phyloP scores from a whole-genome alignment of 371 early-diverging fungal genomes.

The Polyrhizophydium stewartii region DNA sequence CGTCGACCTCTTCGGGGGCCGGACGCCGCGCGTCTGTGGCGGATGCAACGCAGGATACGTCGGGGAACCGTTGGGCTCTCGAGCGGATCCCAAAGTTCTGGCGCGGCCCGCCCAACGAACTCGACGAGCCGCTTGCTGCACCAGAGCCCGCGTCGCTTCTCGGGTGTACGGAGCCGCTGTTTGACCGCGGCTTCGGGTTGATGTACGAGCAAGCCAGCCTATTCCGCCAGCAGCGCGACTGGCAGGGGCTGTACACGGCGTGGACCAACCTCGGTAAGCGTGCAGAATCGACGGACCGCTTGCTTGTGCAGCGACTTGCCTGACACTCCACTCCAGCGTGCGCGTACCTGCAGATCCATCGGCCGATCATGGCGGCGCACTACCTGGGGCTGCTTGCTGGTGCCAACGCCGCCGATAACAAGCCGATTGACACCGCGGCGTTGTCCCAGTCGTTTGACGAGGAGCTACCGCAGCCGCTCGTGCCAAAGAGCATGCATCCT shows the following conservation, averaged over 20 bases:
- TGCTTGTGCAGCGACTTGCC: background rate
- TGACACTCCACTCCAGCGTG: constrained; percentile 19
- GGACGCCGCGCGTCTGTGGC: too few species aligned
- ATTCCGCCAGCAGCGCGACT: constrained; percentile 22
- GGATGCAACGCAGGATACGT: too few species aligned
- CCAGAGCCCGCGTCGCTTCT: too few species aligned
- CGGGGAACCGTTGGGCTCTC: too few species aligned
- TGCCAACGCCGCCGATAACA: too few species aligned
- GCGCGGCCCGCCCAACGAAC: too few species aligned
- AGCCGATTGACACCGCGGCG: too few species aligned
- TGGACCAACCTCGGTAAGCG: constrained; percentile 36
- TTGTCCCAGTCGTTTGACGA: background rate
- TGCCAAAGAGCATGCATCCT: constrained; percentile 12
- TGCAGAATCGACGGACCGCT: background rate
- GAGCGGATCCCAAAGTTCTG: too few species aligned
- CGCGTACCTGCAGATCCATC: constrained; percentile 27
- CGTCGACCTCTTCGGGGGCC: too few species aligned
- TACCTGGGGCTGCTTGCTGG: constrained; percentile 12
- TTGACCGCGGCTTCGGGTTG: constrained; percentile 27
- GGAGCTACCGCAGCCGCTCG: background rate
- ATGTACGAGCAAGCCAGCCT: constrained; percentile 23
- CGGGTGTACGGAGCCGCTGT: constrained; percentile 19
- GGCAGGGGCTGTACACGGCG: constrained; percentile 19
- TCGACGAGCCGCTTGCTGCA: too few species aligned
- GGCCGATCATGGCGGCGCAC: constrained; percentile 32